Percentiles rank a stretch among this genome's conserved stretches.
phyloP scores from a whole-genome alignment of 2,329 filamentous ascomycete genomes.

The Chalaropsis ovoidea region DNA sequence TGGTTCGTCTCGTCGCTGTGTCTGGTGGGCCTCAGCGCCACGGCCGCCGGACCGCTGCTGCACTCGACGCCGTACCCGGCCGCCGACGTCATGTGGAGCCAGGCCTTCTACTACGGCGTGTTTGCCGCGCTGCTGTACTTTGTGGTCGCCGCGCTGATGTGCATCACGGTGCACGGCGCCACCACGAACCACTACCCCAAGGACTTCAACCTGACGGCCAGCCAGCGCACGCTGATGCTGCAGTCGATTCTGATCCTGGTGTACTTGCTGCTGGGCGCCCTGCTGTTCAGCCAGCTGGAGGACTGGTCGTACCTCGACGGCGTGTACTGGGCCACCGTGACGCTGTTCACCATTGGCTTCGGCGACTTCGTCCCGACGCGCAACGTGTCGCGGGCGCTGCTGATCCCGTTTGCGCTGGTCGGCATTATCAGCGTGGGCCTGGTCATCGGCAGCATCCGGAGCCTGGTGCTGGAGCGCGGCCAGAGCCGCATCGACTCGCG shows the following conservation, averaged over 20 bases:
- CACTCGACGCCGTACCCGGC: slow-evolving; percentile 29
- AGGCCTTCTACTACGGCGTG: slow-evolving; percentile 80
- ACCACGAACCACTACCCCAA: slow-evolving; percentile 58
- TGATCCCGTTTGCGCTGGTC: slow-evolving; percentile 74
- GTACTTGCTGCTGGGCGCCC: slow-evolving; percentile 68
- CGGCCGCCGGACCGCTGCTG: slow-evolving; percentile 50
- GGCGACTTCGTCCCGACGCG: slow-evolving; percentile 45
- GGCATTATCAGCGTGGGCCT: slow-evolving; percentile 79
- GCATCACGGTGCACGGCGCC: slow-evolving; percentile 71
- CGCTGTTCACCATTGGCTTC: slow-evolving; percentile 54
- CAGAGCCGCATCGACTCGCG: slow-evolving; percentile 45
- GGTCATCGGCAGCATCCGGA: slow-evolving; percentile 69
- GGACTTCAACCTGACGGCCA: slow-evolving; percentile 66
- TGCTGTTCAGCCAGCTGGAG: slow-evolving; percentile 63
- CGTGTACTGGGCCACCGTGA: slow-evolving; percentile 69
- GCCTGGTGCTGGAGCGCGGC: slow-evolving; percentile 49
- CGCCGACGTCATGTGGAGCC: slow-evolving; percentile 55
- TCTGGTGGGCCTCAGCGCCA: slow-evolving; percentile 55
- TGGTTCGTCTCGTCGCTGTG: slow-evolving; percentile 62
- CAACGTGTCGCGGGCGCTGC: slow-evolving; percentile 53
- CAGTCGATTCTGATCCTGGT: slow-evolving; percentile 80
- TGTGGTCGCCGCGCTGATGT: slow-evolving; percentile 63
- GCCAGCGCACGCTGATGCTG: slow-evolving; percentile 78
- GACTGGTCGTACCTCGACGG: slow-evolving; percentile 67
- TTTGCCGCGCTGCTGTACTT: slow-evolving; percentile 74